phyloP scores from a whole-genome alignment of 1,284 basidiomycete genomes.

The Marasmius tenuissimus region DNA sequence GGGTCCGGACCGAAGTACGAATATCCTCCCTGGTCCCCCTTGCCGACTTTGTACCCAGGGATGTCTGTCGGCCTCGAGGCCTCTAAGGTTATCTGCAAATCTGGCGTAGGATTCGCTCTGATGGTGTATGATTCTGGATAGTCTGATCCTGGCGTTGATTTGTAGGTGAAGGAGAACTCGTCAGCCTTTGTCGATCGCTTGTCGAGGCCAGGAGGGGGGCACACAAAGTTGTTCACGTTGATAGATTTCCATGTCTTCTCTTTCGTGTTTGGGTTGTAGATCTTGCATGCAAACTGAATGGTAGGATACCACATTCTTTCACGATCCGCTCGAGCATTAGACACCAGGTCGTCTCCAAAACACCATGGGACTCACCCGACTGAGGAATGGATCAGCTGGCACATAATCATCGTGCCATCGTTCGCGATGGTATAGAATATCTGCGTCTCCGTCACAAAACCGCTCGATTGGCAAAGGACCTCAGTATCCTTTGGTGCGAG shows the following conservation, averaged over 20 bases:
- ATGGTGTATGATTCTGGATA: constrained; percentile 79
- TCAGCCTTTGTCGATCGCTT: constrained; percentile 90
- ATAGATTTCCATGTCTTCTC: constrained; percentile 86
- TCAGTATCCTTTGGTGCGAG: constrained; percentile 74
- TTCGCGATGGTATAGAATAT: constrained; percentile 83
- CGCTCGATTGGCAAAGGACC: constrained; percentile 77
- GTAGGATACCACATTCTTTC: constrained; percentile 88
- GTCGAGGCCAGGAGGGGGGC: constrained; percentile 73
- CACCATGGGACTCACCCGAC: constrained; percentile 72
- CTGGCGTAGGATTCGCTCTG: constrained; percentile 76
- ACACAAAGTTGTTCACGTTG: constrained; percentile 84
- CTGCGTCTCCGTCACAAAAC: constrained; percentile 94
- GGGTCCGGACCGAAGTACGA: constrained; percentile 85
- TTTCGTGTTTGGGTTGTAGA: constrained; percentile 81
- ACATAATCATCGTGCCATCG: constrained; percentile 84
- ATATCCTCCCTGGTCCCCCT: constrained; percentile 85
- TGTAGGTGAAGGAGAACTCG: constrained; percentile 82
- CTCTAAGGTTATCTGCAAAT: constrained; percentile 81
- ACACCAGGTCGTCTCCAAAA: constrained; percentile 12
- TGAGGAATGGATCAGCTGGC: constrained; percentile 94
- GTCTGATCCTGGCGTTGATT: constrained; percentile 63
- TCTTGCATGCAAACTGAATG: constrained; percentile 94
- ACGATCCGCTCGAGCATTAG: constrained; percentile 2
- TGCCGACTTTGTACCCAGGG: constrained; percentile 91
- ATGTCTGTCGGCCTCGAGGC: constrained; percentile 68